A percentile compares a stretch with the other conserved stretches of the same genome.
Conservation (phyloP, 768 basidiomycete genomes). For the Lactarius hengduanensis region DNA sequence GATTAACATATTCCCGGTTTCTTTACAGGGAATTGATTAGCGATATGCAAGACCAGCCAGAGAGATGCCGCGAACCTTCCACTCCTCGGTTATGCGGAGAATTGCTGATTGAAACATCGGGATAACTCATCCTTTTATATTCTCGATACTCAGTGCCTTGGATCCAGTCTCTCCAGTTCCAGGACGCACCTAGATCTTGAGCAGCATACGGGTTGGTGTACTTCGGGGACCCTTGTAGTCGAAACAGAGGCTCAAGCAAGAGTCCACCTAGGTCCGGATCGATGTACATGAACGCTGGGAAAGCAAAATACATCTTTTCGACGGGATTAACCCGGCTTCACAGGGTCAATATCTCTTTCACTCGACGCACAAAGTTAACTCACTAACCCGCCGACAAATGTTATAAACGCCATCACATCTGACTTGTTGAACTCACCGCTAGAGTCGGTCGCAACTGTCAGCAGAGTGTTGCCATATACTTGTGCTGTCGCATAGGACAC, state of each 20-base stretch:
- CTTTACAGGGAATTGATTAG: constrained; percentile 11
- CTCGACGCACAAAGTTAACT: constrained; percentile 1
- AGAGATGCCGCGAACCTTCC: constrained; percentile 15
- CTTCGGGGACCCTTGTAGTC: constrained; percentile 19
- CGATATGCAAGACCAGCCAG: not conserved
- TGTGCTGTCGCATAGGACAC: constrained; percentile 55
- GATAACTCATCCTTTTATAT: constrained; percentile 5
- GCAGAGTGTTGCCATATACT: constrained; percentile 51
- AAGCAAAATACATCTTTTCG: constrained; percentile 52
- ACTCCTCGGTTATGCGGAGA: constrained; percentile 2
- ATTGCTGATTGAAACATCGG: constrained; percentile 6
- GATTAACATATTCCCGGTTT: constrained; percentile 38
- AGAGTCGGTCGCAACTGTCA: constrained; percentile 49
- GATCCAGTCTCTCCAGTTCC: too few species aligned
- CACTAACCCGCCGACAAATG: constrained; percentile 36
- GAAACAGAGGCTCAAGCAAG: constrained; percentile 30
- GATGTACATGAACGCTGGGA: constrained; percentile 52
- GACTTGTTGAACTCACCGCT: constrained; percentile 49
- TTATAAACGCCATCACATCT: constrained; percentile 56
- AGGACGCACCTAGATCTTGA: constrained; percentile 28
- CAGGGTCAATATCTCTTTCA: not conserved
- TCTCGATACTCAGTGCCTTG: not conserved
- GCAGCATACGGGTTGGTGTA: constrained; percentile 27
- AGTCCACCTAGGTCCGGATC: constrained; percentile 48
- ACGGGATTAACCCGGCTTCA: constrained; percentile 44